Base-by-base conservation (phyloP, 2,329 filamentous ascomycete genomes). In the Colletotrichum musae region DNA sequence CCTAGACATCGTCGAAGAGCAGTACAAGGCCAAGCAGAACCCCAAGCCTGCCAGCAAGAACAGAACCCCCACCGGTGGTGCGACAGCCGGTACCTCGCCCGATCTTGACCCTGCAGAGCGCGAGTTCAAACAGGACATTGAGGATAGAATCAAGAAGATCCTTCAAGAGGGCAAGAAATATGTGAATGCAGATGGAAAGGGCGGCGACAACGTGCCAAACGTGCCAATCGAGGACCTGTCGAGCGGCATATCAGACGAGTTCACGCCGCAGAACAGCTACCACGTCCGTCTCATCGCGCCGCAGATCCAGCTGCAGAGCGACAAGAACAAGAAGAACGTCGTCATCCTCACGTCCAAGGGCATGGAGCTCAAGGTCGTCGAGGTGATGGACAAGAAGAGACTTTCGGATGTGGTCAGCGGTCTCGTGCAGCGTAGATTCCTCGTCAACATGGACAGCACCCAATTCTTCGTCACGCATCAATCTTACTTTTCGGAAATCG, bases 381-480 rank as follows among this genome's bases (percentile, higher is more conserved):
- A 98, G 73, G 95, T 99, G 75, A 97, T 98, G 72, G 96, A 99
- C 82, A 98, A 97, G 80, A 92, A 94, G 75, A 89, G 96, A 70
- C 89, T 98, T 65, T 95, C 91, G 56, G 96, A 99, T 78, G 92
- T 93, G 74, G 94, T 99, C 75, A 97, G 94, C 76, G 97, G 96
- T 62, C 87, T 99, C 53, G 95, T 99, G 1, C 97, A 99, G 78
- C 92, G 95, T 45, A 92, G 96, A 7, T 98, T 98, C 83, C 89
- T 95, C 32, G 91, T 98, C 71, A 94, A 94, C 73, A 98, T 98
- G 93, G 96, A 99, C 81, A 97, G 95, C 77, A 92, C 97, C 32
- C 96, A 99, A 79, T 98, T 99, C 81, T 99, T 99, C 74, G 95
- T 99, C 58, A 96, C 95, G 0, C 95, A 95, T 71, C 93, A 95